These are phyloP conservation scores for Oleoguttula mirabilis DNA, from an alignment of 495 filamentous ascomycete species.

Conservation along the genomic window DNA sequence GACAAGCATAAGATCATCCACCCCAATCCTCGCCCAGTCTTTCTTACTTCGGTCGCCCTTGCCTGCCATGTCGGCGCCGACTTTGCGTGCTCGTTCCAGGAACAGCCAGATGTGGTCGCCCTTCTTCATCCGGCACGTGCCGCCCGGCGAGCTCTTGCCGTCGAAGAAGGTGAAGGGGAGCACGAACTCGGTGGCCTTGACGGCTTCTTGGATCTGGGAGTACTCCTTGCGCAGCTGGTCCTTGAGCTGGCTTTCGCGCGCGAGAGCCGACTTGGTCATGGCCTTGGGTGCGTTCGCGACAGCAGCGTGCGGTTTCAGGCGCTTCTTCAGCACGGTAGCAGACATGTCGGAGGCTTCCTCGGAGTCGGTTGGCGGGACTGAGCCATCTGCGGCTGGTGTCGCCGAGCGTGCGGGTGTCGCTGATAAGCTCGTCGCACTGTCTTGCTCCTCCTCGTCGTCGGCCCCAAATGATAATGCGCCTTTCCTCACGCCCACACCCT, in stretches of 20 bases:
- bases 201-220: conserved; percentile 64
- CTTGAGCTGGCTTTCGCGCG: conserved; percentile 67
- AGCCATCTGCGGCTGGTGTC: conserved; percentile 23
- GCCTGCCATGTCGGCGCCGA: conserved; percentile 69
- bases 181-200: conserved; percentile 79
- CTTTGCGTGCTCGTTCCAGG: conserved; percentile 77
- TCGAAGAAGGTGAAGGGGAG: conserved; percentile 98
- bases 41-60: conserved; percentile 48
- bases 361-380: conserved; percentile 26
- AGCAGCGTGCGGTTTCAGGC: conserved; percentile 52
- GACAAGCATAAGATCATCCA: conserved; percentile 95
- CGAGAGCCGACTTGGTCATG: conserved; percentile 73
- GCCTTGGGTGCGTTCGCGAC: conserved; percentile 61
- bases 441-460: conserved; percentile 42
- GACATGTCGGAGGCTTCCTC: conserved; percentile 25
- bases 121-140: conserved; percentile 75
- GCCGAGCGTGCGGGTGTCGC: conserved; percentile 17
- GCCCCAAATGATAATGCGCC: conserved; percentile 60
- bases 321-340: conserved; percentile 35
- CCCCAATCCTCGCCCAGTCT: conserved; percentile 85
- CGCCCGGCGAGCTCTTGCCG: conserved; percentile 84
- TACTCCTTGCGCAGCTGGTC: conserved; percentile 82
- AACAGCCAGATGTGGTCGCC: conserved; percentile 87
- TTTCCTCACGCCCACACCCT: too few species aligned
- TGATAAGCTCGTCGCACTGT: conserved; percentile 11